Base-by-base conservation (phyloP, 1,284 basidiomycete genomes). In the Cutaneotrichosporon cutaneum region DNA sequence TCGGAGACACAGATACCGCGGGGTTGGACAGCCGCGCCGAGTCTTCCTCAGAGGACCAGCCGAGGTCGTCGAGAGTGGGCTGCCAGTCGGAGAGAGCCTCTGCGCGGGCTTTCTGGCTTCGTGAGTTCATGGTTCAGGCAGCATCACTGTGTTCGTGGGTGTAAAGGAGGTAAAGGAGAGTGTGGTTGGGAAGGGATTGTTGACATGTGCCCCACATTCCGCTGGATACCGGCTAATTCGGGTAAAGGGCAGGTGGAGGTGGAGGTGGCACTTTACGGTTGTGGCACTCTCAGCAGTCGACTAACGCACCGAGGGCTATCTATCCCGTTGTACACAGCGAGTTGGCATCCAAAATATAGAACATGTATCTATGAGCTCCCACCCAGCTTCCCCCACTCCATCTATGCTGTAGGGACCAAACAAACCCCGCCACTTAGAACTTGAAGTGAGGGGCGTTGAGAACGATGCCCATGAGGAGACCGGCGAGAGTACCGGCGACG, bases 401-500 rank as follows among this genome's bases (percentile, higher is more conserved):
- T 13, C 13, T 24, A 48, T 27, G 24, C 47, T 7, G 24, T 24
- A 24, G 27, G 3, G 22, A 7, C 18, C 24, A 26, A 8, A 2
- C 39, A 18, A 42, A n/a, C 18, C 14, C 47, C 27, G 6, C 9
- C 21, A 22, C 36, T 45, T 53, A 58, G 5, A 6, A 10, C 26
- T n/a, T 53, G 67, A 77, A 77, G 62, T 73, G 74, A 54, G 79
- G 78, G 3, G 77, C 77, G 60, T 80, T 79, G 62, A 78, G 68
- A 64, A 79, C 66, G 54, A 80, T 67, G 36, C 69, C 77, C 67
- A 76, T 74, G 18, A 75, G 58, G 36, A 73, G 72, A 36, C 77
- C 79, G 7, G 74, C 73, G n/a, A 80, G 30, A 8, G 76, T 75
- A 35, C 76, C 78, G 16, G 76, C 80, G 36, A 79, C 65, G 11